These are phyloP conservation scores for Simplicillium aogashimaense DNA, from an alignment of 2,329 filamentous ascomycete species.

Conservation along the genomic window DNA sequence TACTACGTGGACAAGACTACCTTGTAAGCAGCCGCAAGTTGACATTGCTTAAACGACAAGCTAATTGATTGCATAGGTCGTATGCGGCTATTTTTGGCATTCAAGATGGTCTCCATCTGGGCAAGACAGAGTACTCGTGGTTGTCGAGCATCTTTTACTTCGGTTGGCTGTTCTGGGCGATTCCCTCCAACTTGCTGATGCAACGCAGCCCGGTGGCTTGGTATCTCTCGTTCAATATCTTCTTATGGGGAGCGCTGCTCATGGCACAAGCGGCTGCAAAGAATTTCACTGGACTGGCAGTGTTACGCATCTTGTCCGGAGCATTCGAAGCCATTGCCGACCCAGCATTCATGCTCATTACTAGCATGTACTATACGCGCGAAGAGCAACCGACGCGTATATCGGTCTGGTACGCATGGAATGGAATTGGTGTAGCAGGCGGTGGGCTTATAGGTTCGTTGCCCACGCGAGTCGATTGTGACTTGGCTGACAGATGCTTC, in stretches of 20 bases:
- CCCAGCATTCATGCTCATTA: conserved; percentile 50
- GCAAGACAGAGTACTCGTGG: conserved; percentile 46
- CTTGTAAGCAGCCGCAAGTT: conserved; percentile 14
- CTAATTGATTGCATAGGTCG: conserved; percentile 17
- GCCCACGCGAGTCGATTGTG: too few relatives aligned
- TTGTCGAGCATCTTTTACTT: conserved; percentile 26
- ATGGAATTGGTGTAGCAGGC: conserved; percentile 48
- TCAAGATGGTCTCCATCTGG: conserved; percentile 43
- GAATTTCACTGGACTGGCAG: conserved; percentile 45
- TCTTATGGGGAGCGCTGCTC: conserved; percentile 40
- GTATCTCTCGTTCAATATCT: conserved; percentile 36
- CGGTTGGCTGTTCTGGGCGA: conserved; percentile 26
- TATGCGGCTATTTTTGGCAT: conserved; percentile 60
- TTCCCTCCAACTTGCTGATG: conserved; percentile 20
- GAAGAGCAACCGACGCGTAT: conserved; percentile 52
- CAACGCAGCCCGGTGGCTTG: conserved; percentile 22
- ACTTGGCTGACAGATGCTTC: too few relatives aligned
- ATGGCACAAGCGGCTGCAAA: conserved; percentile 42
- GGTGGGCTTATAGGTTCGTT: conserved; percentile 33
- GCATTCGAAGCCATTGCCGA: conserved; percentile 49
- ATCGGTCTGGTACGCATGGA: conserved; percentile 49
- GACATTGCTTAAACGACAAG: too few relatives aligned
- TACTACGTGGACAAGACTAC: conserved; percentile 39
- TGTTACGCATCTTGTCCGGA: conserved; percentile 49
- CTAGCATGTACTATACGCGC: conserved; percentile 55